Conservation (phyloP, 2,329 filamentous ascomycete species). For the Ramularia endophylla region DNA sequence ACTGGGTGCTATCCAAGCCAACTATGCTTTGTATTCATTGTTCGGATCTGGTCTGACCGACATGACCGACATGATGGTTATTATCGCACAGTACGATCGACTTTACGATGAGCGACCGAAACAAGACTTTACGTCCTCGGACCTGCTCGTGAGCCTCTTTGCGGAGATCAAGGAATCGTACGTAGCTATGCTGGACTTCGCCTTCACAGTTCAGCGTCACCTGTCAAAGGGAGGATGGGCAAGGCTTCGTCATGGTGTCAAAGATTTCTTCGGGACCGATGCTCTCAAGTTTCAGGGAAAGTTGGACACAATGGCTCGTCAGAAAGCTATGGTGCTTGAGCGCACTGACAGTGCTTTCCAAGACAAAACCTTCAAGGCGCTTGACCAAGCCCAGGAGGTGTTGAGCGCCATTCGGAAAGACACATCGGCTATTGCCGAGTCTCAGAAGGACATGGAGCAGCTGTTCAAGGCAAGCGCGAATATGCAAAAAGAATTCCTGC, state of each 20-base stretch:
- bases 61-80: conserved; percentile 18
- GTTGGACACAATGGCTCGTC: conserved; percentile 7
- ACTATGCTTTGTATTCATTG: conserved; percentile 16
- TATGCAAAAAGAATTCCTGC: conserved; percentile 4
- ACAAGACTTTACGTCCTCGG: conserved; percentile 10
- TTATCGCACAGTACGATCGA: conserved; percentile 15
- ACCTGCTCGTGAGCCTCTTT: conserved; percentile 12
- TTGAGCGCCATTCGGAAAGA: conserved; percentile 2
- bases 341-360: conserved; percentile 14
- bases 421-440: conserved; percentile 9
- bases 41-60: conserved; percentile 14
- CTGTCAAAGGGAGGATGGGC: conserved; percentile 8
- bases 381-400: conserved; percentile 9
- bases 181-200: conserved; percentile 16
- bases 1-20: conserved; percentile 17
- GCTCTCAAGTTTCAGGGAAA: conserved; percentile 13
- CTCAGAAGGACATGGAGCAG: conserved; percentile 8
- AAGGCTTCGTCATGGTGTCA: conserved; percentile 15
- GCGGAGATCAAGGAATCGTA: conserved; percentile 11
- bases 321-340: conserved; percentile 16
- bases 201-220: conserved; percentile 14
- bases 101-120: conserved; percentile 17
- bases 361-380: conserved; percentile 10
- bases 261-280: conserved; percentile 14
- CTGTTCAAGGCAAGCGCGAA: conserved; percentile 6